Evolutionary conservation across 2,329 filamentous ascomycete genomes (phyloP).

Genomic region (Penicillium sp.): DNA sequence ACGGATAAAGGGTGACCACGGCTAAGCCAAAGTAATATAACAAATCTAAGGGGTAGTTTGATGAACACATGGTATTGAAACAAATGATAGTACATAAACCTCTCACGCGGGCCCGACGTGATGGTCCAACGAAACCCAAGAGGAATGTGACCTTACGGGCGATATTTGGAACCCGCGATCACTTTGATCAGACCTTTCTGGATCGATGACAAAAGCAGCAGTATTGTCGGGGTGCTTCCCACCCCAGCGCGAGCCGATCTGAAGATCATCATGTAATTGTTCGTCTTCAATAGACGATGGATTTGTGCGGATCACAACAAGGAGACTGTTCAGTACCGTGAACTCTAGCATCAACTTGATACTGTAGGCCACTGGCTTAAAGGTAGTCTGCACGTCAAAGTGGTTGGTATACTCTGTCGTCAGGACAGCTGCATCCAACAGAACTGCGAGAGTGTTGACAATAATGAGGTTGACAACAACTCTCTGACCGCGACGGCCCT

Average conservation of each 20-base stretch:
- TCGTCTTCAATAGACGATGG: background rate
- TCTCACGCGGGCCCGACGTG: background rate
- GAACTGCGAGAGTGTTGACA: background rate
- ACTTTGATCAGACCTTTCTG: background rate
- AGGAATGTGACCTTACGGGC: background rate
- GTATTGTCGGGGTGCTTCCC: background rate
- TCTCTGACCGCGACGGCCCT: background rate
- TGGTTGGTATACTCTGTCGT: background rate
- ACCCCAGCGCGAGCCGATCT: background rate
- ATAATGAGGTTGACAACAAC: background rate
- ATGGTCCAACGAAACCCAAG: background rate
- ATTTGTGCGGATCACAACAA: background rate
- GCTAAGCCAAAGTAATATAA: background rate
- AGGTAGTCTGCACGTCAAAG: background rate
- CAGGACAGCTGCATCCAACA: background rate
- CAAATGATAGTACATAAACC: background rate
- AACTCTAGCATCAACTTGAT: background rate
- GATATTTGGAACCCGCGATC: background rate
- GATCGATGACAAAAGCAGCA: background rate
- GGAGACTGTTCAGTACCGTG: background rate
- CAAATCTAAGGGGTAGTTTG: background rate
- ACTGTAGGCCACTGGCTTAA: background rate
- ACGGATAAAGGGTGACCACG: background rate
- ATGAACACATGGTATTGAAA: background rate
- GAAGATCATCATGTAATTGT: background rate